A percentile compares a stretch with the other conserved stretches of the same genome.
These are phyloP conservation scores for Aspergillus tamarii DNA, from an alignment of 2,329 filamentous ascomycete species.

Conservation along the genomic window DNA sequence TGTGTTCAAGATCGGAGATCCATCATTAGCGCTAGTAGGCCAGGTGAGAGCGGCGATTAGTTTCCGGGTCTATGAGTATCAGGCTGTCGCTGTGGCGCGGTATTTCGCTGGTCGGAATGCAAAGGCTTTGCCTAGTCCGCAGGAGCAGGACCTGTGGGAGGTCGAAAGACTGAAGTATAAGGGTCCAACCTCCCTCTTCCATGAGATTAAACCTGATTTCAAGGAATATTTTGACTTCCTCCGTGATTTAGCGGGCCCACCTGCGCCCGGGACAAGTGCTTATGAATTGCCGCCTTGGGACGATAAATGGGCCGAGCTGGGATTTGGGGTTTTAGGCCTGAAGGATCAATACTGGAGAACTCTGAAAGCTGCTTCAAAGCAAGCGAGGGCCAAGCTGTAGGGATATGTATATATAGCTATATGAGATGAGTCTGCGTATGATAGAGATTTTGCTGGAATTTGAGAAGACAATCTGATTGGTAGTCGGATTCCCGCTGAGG, in stretches of 20 bases:
- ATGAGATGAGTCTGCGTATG: background rate
- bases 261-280: slow-evolving; percentile 39
- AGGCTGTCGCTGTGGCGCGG: slow-evolving; percentile 34
- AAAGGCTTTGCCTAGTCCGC: slow-evolving; percentile 20
- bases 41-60: slow-evolving; percentile 32
- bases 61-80: slow-evolving; percentile 36
- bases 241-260: slow-evolving; percentile 42
- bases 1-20: slow-evolving; percentile 33
- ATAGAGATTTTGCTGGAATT: background rate
- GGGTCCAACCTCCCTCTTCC: slow-evolving; percentile 25
- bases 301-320: slow-evolving; percentile 34
- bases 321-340: slow-evolving; percentile 22
- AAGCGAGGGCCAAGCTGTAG: background rate
- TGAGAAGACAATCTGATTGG: background rate
- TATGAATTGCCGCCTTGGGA: slow-evolving; percentile 44
- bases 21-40: slow-evolving; percentile 33
- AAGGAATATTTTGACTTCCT: slow-evolving; percentile 46
- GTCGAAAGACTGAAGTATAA: slow-evolving; percentile 24
- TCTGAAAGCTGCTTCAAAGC: background rate
- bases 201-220: slow-evolving; percentile 38
- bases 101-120: slow-evolving; percentile 30
- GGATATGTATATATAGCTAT: background rate
- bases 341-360: slow-evolving; percentile 26
- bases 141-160: slow-evolving; percentile 33
- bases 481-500: background rate